A percentile compares a stretch with the other conserved stretches of the same genome.
Conservation (phyloP, 1,284 basidiomycete species). For the Paramarasmius palmivorus region DNA sequence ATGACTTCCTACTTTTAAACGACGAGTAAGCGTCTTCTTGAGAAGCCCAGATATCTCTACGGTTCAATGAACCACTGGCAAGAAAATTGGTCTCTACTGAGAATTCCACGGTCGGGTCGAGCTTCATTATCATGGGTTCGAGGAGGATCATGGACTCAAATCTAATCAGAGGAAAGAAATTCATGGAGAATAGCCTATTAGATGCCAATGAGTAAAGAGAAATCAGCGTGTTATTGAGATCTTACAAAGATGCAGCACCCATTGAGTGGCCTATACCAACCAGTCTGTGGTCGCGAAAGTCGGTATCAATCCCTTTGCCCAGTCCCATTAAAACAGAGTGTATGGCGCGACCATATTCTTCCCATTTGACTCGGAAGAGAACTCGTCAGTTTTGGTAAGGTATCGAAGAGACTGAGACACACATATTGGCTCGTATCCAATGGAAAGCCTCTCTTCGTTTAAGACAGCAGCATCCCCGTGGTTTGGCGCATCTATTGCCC, state of each 20-base stretch:
- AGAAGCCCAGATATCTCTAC: conserved; percentile 52
- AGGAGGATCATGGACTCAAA: conserved; percentile 42
- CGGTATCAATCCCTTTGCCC: conserved; percentile 30
- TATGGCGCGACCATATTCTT: conserved; percentile 35
- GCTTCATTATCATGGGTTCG: conserved; percentile 38
- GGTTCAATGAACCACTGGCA: conserved; percentile 31
- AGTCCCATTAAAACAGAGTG: conserved; percentile 33
- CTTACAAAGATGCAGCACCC: conserved; percentile 36
- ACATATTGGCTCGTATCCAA: conserved; percentile 44
- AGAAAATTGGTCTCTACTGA: conserved; percentile 22
- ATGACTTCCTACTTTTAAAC: conserved; percentile 37
- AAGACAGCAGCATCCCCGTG: conserved; percentile 52
- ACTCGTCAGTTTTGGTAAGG: neutral
- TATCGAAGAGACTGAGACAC: conserved; percentile 19
- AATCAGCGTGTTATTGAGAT: neutral
- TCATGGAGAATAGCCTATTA: conserved; percentile 40
- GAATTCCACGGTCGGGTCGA: conserved; percentile 13
- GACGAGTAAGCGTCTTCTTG: conserved; percentile 43
- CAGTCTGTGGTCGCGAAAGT: conserved; percentile 27
- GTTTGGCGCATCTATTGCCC: conserved; percentile 56
- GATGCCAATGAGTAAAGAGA: neutral
- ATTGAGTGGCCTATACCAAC: conserved; percentile 37
- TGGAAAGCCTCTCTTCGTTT: conserved; percentile 43
- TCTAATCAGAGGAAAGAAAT: conserved; percentile 36
- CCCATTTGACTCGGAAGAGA: conserved; percentile 29